Base-by-base conservation (phyloP, 371 early-diverging fungal genomes). In the Dinochytrium kinnereticum region DNA sequence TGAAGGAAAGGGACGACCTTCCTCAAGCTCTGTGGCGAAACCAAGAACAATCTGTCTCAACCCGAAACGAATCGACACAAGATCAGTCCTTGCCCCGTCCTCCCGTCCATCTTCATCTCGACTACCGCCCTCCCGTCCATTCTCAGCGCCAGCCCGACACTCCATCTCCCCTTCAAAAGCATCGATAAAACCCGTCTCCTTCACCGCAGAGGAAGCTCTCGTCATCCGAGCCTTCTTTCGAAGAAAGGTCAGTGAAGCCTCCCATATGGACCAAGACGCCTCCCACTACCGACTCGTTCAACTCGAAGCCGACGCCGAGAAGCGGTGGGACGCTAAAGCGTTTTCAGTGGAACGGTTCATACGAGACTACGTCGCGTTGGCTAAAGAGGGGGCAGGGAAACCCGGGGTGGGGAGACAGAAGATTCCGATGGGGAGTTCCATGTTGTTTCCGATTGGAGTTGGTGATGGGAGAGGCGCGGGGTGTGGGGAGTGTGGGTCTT, bases 271-370 rank as follows among this genome's bases (percentile, higher is more conserved):
- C 19, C 68, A 61, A 37, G 53, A 30, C 34, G 33, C 19, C 53
- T 49, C 53, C 7, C 33, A 51, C 30, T 49, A 30, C 53, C 26
- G 34, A 17, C 28, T 26, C 15, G 3, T 7, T 30, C 50, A 68
- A 31, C 26, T 51, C 15, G 33, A 51, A 21, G 7, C 53, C 5
- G 44, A 37, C 5, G n/a, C 2, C n/a, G 67, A 44, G 40, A 28
- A 37, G 17, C 30, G 59, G n/a, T 77, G 77, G 77, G 61, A 77
- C 50, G 53, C 70, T 17, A 69, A 69, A 30, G 57, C 73, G 0
- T 77, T 77, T 37, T 70, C 74, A 26, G 78, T 77, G 19, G 38
- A 70, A 28, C 38, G 39, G 17, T 77, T 74, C 39, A 74, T 77
- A 28, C 39, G 50, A 40, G 59, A 74, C n/a, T 77, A 74, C 38